These are phyloP conservation scores for Naematelia aurantialba DNA, from an alignment of 768 basidiomycete genomes.

Conservation along the genomic window DNA sequence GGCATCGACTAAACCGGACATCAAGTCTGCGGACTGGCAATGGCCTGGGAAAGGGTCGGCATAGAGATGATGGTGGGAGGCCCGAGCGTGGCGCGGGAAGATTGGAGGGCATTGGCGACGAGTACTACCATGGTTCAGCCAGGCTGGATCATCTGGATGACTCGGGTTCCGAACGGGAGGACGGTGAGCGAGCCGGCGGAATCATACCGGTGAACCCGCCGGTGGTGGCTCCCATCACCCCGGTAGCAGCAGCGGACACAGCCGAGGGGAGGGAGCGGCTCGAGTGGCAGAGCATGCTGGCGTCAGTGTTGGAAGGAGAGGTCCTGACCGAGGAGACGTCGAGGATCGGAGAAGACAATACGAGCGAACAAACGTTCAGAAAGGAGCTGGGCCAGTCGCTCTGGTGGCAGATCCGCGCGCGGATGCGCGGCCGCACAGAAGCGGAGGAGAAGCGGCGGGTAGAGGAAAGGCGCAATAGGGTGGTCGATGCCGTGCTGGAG, in stretches of 20 bases:
- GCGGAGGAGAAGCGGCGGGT: constrained; percentile 76
- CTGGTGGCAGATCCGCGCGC: constrained; percentile 89
- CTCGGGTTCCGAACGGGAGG: constrained; percentile 19
- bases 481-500: constrained; percentile 75
- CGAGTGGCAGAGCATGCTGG: constrained; percentile 94
- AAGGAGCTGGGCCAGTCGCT: constrained; percentile 52
- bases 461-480: constrained; percentile 75
- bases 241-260: constrained; percentile 56
- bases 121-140: constrained; percentile 23
- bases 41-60: neutral
- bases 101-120: constrained; percentile 26
- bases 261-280: constrained; percentile 73
- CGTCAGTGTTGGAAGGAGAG: constrained; percentile 88
- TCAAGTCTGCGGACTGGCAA: neutral
- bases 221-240: neutral
- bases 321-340: constrained; percentile 93
- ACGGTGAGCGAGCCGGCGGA: constrained; percentile 7
- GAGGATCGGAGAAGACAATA: constrained; percentile 77
- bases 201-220: neutral
- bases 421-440: constrained; percentile 70
- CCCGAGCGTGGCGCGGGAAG: constrained; percentile 3
- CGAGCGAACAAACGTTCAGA: constrained; percentile 55
- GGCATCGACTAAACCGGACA: neutral
- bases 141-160: constrained; percentile 11
- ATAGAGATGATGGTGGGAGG: constrained; percentile 1